Base-by-base conservation (phyloP, 169 alveolate species). In the Cyclospora cayetanensis region DNA sequence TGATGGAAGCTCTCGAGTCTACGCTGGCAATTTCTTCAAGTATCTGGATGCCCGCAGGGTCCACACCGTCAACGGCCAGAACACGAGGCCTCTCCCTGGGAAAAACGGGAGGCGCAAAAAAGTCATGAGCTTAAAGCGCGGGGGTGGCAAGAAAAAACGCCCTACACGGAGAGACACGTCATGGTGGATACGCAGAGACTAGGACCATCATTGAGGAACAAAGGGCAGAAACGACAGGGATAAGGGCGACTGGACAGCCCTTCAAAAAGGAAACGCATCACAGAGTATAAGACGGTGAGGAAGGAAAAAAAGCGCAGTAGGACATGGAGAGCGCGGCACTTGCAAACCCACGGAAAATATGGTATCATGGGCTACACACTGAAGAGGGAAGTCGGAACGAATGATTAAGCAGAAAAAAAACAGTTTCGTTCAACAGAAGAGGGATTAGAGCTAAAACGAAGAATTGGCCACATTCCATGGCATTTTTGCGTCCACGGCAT, bases 41-140 rank as follows among this genome's bases (percentile, higher is more conserved):
- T 41, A 86, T 63, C 12, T 86, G 83, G 43, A 65, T 50, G 29
- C 91, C 91, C n/a, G 86, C 84, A 2, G 55, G 52, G 84, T 85
- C 86, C 22, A 85, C 37, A n/a, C 60, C 29, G 83, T 85, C 91
- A 34, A 41, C 9, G 34, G 60, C 84, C 65, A 85, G 25, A 35
- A 85, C 91, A 22, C 68, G 35, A 53, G 34, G 55, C 12, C 60
- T 18, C 37, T n/a, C 29, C 15, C 55, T 46, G 55, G 9, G 74
- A 15, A 46, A 46, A n/a, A n/a, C n/a, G 55, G 7, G 55, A 7
- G 15, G 55, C 55, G 15, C 7, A 46, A 15, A 46, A 46, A 46
- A 15, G 55, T 15, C 55, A 15, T 15, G 55, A 15, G 55, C 55
- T 46, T 46, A 7, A 46, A 46, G 55, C 55, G n/a, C n/a, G n/a